Base-by-base conservation (phyloP, 495 filamentous ascomycete species). In the Saxophila tyrrhenica region DNA sequence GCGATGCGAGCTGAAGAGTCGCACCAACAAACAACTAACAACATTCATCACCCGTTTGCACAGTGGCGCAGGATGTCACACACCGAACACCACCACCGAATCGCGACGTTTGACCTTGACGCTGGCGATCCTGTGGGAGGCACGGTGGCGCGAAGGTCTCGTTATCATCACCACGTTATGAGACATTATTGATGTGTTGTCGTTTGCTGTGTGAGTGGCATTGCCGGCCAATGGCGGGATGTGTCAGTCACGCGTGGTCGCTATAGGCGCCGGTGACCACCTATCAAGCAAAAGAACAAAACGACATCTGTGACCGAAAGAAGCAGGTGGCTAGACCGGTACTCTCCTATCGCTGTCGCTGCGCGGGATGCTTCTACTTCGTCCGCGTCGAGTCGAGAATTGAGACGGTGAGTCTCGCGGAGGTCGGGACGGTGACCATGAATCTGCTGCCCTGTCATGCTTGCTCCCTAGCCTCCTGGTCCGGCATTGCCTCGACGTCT, bases 261-360 rank as follows among this genome's bases (percentile, higher is more conserved):
- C 19, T 44, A 44, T 44, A 44, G 41, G 41, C 41, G 41, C 41
- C 13, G 41, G 7, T 7, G 8, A 17, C 5, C 3, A n/a, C 41
- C 41, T 44, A 44, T 44, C 41, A 44, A 44, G 41, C 41, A 44
- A 44, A 44, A 21, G 7, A 44, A 44, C 41, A 44, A 44, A 17
- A 44, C 19, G 29, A 35, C 29, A 35, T 8, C 35, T 39, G 9
- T 16, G 35, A 9, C 41, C 16, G 7, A 8, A 44, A 9, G 8
- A 17, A 21, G 41, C 8, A 44, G 8, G 41, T 44, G 41, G 41
- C 41, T 8, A 44, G 41, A 44, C 41, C 15, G 17, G 16, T 21
- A 17, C 7, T n/a, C 19, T 44, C 41, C 41, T 44, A 44, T 44
- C 41, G 7, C 7, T 3, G 15, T 21, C 7, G 41, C 13, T 13